Conservation (phyloP, 225 moss, liverwort and hornwort species). For the Straminergon stramineum region DNA sequence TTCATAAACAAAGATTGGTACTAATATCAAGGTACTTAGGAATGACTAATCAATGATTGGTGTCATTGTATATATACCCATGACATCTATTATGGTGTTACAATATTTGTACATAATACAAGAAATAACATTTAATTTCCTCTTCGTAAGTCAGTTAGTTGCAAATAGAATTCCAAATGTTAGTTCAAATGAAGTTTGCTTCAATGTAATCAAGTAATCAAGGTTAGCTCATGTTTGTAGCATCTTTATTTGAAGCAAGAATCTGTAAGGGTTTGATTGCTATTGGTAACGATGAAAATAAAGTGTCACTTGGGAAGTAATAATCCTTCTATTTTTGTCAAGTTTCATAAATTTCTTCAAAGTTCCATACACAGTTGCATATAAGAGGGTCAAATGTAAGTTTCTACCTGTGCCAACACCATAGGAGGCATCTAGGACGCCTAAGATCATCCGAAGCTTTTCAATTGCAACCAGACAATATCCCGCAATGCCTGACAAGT, state of each 20-base stretch:
- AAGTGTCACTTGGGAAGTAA: not conserved
- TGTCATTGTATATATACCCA: fast-evolving
- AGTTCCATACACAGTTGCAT: not conserved
- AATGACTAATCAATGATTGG: not conserved
- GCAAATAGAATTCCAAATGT: not conserved
- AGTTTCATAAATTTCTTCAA: not conserved
- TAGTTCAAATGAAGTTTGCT: no score
- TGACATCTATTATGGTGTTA: no score
- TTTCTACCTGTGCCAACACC: conserved; percentile 15
- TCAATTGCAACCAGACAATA: not conserved
- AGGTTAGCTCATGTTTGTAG: not conserved
- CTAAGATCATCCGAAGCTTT: not conserved
- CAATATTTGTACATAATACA: not conserved
- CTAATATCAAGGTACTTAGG: not conserved
- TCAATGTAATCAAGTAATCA: not conserved
- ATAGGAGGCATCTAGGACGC: conserved; percentile 23
- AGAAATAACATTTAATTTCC: not conserved
- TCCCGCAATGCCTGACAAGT: conserved; percentile 23
- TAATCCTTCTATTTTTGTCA: not conserved
- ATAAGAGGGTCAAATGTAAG: not conserved
- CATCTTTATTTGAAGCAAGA: not conserved
- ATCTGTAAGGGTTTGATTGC: no score
- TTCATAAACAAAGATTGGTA: not conserved
- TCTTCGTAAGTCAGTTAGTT: no score
- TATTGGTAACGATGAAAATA: not conserved